Evolutionary conservation across 2,329 filamentous ascomycete species (phyloP).

Genomic region (Lasiodiplodia sp.): DNA sequence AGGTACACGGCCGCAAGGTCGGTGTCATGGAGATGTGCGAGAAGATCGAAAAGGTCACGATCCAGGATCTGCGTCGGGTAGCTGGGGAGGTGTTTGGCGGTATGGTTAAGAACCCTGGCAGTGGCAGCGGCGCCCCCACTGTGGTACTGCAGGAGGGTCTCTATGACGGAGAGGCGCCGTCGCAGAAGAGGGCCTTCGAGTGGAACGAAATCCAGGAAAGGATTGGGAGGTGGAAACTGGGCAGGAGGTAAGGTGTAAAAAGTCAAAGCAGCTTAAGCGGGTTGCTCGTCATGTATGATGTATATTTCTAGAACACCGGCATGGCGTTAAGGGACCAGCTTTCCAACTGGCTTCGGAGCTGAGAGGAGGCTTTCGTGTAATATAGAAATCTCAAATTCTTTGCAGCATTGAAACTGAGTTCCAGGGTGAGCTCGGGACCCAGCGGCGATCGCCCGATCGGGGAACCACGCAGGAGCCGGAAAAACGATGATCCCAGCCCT

Average conservation of each 20-base stretch:
- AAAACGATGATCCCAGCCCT: slow-evolving; percentile 14
- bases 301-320: background rate
- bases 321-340: background rate
- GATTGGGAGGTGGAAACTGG: slow-evolving; percentile 84
- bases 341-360: background rate
- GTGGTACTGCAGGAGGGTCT: slow-evolving; percentile 94
- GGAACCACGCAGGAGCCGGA: slow-evolving; percentile 2
- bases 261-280: background rate
- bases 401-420: no score
- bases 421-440: background rate
- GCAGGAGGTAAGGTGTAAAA: slow-evolving; percentile 58
- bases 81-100: slow-evolving; percentile 81
- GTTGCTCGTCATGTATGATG: slow-evolving; percentile 4
- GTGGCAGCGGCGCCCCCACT: slow-evolving; percentile 86
- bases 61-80: slow-evolving; percentile 81
- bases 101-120: slow-evolving; percentile 74
- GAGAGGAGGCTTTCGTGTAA: slow-evolving; percentile 1
- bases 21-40: slow-evolving; percentile 92
- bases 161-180: slow-evolving; percentile 62
- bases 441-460: background rate
- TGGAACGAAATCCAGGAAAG: slow-evolving; percentile 92
- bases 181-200: slow-evolving; percentile 70
- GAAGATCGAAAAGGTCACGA: slow-evolving; percentile 81
- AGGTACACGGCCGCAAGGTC: slow-evolving; percentile 93
- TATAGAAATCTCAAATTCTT: slow-evolving; percentile 21